Conservation (phyloP, 1,284 basidiomycete genomes). For the Rugosomyces carneus region DNA sequence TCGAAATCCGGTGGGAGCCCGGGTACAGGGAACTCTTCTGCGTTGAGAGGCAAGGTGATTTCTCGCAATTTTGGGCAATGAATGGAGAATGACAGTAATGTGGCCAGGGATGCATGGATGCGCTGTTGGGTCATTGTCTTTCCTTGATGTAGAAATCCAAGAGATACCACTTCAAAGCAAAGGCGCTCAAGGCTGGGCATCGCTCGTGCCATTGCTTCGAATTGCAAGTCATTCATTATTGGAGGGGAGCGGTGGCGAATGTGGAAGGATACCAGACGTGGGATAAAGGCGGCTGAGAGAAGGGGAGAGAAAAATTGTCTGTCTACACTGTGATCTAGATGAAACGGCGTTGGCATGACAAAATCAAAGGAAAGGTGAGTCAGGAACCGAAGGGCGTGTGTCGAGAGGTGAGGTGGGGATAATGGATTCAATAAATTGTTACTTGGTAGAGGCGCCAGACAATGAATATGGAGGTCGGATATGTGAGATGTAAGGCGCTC, state of each 20-base stretch:
- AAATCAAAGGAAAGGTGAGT: slow-evolving; percentile 7
- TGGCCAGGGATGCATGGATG: slow-evolving; percentile 4
- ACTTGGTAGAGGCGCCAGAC: background rate
- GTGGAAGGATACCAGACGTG: slow-evolving; percentile 4
- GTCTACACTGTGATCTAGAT: background rate
- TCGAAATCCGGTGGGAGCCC: background rate
- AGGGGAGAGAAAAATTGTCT: slow-evolving; percentile 1
- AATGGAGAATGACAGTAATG: slow-evolving; percentile 1
- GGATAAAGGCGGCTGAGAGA: slow-evolving; percentile 2
- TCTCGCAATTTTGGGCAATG: slow-evolving; percentile 5
- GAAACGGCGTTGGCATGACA: background rate
- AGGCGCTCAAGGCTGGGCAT: background rate
- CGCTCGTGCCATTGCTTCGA: background rate
- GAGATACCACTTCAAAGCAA: background rate
- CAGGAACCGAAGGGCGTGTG: background rate
- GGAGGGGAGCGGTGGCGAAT: background rate
- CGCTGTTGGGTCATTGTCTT: background rate
- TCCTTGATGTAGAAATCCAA: background rate
- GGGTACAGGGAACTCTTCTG: background rate
- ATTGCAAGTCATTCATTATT: background rate
- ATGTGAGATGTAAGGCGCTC: slow-evolving; percentile 1
- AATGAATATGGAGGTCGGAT: background rate
- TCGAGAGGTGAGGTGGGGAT: background rate
- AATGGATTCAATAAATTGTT: background rate
- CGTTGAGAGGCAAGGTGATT: slow-evolving; percentile 2